phyloP scores from a whole-genome alignment of 768 basidiomycete species.

The Lactifluus rugatus region DNA sequence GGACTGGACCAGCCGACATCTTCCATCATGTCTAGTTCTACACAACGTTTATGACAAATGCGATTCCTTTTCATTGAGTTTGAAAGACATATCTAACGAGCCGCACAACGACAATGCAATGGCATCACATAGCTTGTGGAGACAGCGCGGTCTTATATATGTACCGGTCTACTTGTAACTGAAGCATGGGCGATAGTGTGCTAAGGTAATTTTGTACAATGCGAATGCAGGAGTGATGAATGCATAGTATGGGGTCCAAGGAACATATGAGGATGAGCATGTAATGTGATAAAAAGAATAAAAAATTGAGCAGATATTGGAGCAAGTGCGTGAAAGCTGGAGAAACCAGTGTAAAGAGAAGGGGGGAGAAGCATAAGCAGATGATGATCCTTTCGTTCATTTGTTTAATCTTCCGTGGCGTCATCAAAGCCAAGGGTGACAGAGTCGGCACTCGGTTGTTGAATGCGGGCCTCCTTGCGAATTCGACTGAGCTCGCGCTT shows the following conservation, averaged over 20 bases:
- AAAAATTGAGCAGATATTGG: constrained; percentile 16
- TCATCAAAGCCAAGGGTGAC: constrained; percentile 29
- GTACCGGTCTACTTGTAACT: constrained; percentile 12
- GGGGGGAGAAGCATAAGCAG: not conserved
- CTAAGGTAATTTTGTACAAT: constrained; percentile 19
- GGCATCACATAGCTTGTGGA: not conserved
- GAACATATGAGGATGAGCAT: constrained; percentile 8
- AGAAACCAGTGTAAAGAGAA: not conserved
- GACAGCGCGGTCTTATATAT: not conserved
- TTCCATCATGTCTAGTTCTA: not conserved
- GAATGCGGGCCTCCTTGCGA: constrained; percentile 33
- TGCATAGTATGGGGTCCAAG: constrained; percentile 15
- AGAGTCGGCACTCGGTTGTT: constrained; percentile 16
- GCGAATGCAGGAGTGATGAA: constrained; percentile 8
- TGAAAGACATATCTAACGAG: constrained; percentile 13
- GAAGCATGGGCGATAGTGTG: constrained; percentile 13
- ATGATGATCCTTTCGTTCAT: not conserved
- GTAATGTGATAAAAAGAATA: constrained; percentile 10
- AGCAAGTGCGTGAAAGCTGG: constrained; percentile 8
- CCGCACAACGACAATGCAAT: constrained; percentile 2
- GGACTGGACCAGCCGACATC: constrained; percentile 5
- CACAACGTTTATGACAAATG: not conserved
- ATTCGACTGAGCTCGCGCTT: constrained; percentile 40
- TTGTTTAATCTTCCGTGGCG: constrained; percentile 36
- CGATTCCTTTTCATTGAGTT: not conserved